A percentile compares a stretch with the other conserved stretches of the same genome.
Conservation (phyloP, 2,329 filamentous ascomycete species). For the Fusarium sambucinum region DNA sequence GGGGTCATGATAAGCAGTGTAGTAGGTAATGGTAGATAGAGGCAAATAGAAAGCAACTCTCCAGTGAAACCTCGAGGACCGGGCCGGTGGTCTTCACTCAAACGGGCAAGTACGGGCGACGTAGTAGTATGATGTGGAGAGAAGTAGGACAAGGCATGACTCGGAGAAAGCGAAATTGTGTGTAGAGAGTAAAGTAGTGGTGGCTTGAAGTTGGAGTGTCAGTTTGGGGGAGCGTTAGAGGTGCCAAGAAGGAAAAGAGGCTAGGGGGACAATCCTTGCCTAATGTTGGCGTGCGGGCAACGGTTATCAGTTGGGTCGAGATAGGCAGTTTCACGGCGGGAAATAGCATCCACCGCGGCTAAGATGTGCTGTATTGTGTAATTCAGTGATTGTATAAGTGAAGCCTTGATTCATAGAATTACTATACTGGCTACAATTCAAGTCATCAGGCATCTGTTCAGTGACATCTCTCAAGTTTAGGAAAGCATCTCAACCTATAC, state of each 20-base stretch:
- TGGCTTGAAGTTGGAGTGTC: slow-evolving; percentile 19
- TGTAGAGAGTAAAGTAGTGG: background rate
- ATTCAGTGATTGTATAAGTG: background rate
- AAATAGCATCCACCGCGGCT: slow-evolving; percentile 18
- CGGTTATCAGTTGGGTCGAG: slow-evolving; percentile 24
- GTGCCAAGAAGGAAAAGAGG: slow-evolving; percentile 26
- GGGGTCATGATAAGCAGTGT: slow-evolving; percentile 42
- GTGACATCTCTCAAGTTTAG: background rate
- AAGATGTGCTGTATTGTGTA: background rate
- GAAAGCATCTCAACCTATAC: slow-evolving; percentile 1
- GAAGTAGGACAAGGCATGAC: slow-evolving; percentile 41
- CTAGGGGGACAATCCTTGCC: slow-evolving; percentile 12
- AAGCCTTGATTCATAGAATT: background rate
- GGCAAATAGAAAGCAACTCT: background rate
- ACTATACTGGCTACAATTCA: background rate
- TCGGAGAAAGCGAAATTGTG: slow-evolving; percentile 28
- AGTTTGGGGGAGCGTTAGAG: slow-evolving; percentile 31
- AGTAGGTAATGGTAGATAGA: background rate
- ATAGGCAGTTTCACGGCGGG: slow-evolving; percentile 40
- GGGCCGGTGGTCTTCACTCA: slow-evolving; percentile 34
- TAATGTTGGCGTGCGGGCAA: slow-evolving; percentile 10
- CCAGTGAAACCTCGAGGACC: slow-evolving; percentile 14
- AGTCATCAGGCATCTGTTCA: slow-evolving; percentile 20
- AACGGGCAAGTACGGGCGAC: slow-evolving; percentile 29
- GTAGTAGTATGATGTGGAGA: slow-evolving; percentile 40